phyloP scores from a whole-genome alignment of 2,329 filamentous ascomycete species.

The Xylaria sp. region DNA sequence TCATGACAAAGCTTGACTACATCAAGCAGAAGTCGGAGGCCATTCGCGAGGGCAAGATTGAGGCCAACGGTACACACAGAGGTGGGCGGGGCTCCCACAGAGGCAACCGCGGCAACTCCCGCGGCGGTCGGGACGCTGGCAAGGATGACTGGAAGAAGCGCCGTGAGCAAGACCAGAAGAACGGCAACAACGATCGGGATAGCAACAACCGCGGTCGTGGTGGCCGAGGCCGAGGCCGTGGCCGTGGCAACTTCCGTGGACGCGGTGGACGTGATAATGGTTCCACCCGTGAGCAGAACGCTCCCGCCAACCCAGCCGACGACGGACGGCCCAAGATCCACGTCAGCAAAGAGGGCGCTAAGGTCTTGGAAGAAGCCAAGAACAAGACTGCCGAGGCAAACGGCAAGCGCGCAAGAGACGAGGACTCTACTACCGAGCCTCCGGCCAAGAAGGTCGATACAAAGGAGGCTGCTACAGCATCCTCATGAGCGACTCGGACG shows the following conservation, averaged over 20 bases:
- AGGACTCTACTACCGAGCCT: conserved; percentile 43
- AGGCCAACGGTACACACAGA: conserved; percentile 45
- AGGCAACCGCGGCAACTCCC: conserved; percentile 34
- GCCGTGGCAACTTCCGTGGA: conserved; percentile 36
- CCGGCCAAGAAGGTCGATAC: conserved; percentile 59
- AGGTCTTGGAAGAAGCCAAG: conserved; percentile 30
- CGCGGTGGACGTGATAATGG: conserved; percentile 37
- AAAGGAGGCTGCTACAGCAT: conserved; percentile 37
- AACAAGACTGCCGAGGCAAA: conserved; percentile 31
- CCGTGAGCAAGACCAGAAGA: conserved; percentile 56
- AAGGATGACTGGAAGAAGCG: conserved; percentile 61
- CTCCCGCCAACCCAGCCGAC: conserved; percentile 30
- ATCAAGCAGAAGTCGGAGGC: conserved; percentile 69
- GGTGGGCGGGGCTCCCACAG: conserved; percentile 31
- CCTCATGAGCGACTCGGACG: conserved; percentile 14
- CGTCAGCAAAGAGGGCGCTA: conserved; percentile 37
- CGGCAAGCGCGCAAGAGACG: conserved; percentile 52
- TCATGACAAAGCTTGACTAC: conserved; percentile 87
- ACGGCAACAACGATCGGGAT: conserved; percentile 49
- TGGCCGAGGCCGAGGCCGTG: conserved; percentile 40
- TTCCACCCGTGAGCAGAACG: conserved; percentile 34
- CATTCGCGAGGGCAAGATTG: conserved; percentile 64
- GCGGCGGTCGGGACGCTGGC: conserved; percentile 34
- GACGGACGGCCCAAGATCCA: conserved; percentile 41
- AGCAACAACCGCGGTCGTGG: conserved; percentile 30